Evolutionary conservation across 768 basidiomycete species (phyloP).

Genomic region (Xerocomus potaroensis): DNA sequence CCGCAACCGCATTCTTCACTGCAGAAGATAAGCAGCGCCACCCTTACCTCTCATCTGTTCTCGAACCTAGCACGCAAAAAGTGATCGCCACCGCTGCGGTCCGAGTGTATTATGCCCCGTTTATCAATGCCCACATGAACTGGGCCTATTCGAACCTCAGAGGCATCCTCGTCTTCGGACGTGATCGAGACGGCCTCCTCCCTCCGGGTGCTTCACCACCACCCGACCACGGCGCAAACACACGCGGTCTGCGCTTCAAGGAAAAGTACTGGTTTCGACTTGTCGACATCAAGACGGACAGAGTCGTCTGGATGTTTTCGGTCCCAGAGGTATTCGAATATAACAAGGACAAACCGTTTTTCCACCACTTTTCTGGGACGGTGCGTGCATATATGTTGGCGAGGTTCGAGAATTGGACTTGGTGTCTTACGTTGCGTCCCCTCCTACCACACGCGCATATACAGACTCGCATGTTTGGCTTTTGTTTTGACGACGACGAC

Average conservation of each 20-base stretch:
- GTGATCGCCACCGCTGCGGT: slow-evolving; percentile 52
- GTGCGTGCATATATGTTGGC: slow-evolving; percentile 44
- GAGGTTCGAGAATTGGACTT: background rate
- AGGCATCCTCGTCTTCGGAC: slow-evolving; percentile 56
- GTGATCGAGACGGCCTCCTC: slow-evolving; percentile 25
- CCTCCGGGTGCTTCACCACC: slow-evolving; percentile 23
- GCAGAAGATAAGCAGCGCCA: slow-evolving; percentile 36
- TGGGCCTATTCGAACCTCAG: slow-evolving; percentile 61
- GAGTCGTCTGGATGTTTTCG: slow-evolving; percentile 66
- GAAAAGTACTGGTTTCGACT: slow-evolving; percentile 61
- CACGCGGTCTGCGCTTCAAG: slow-evolving; percentile 26
- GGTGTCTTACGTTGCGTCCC: background rate
- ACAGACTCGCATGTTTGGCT: slow-evolving; percentile 47
- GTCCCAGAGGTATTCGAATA: slow-evolving; percentile 63
- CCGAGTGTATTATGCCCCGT: slow-evolving; percentile 59
- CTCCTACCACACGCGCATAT: background rate
- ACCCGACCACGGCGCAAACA: slow-evolving; percentile 14
- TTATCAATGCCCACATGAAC: slow-evolving; percentile 40
- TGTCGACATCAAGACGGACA: slow-evolving; percentile 50
- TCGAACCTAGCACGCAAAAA: slow-evolving; percentile 38
- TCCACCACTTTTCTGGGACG: slow-evolving; percentile 84
- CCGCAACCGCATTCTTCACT: slow-evolving; percentile 32
- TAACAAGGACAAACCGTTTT: slow-evolving; percentile 83
- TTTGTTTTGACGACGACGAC: slow-evolving; percentile 55
- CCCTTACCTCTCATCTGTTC: slow-evolving; percentile 37